Percentiles rank a stretch among this genome's conserved stretches.
Conservation (phyloP, 2,329 filamentous ascomycete species). For the Pseudopithomyces maydicus region DNA sequence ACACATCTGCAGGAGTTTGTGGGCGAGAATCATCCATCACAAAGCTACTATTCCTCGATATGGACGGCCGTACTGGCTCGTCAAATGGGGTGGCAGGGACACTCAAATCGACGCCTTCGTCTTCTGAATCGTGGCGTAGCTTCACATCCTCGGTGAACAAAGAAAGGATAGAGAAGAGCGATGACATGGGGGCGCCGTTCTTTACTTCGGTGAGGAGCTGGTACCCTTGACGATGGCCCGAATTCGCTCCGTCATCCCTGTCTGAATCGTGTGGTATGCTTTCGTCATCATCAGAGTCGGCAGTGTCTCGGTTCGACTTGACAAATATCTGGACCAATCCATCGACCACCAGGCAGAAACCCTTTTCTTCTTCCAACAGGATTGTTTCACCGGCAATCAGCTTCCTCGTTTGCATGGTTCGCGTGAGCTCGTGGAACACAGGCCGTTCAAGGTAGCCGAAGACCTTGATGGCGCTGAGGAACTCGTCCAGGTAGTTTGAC, state of each 20-base stretch:
- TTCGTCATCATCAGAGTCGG: constrained; percentile 50
- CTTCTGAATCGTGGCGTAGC: constrained; percentile 72
- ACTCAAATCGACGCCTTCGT: constrained; percentile 42
- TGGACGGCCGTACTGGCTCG: constrained; percentile 21
- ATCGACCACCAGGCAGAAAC: constrained; percentile 96
- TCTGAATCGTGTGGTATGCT: constrained; percentile 50
- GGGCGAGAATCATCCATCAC: constrained; percentile 37
- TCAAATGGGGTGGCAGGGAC: constrained; percentile 32
- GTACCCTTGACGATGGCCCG: constrained; percentile 77
- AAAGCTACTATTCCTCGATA: constrained; percentile 37
- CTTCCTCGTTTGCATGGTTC: constrained; percentile 97
- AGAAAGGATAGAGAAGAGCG: constrained; percentile 94
- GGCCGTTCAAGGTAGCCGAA: constrained; percentile 96
- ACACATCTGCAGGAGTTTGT: constrained; percentile 31
- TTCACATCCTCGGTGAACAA: constrained; percentile 95
- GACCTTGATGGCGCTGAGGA: constrained; percentile 97
- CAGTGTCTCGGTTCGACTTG: constrained; percentile 70
- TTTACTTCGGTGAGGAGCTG: constrained; percentile 96
- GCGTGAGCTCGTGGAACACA: constrained; percentile 95
- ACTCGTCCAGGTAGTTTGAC: constrained; percentile 97
- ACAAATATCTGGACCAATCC: constrained; percentile 97
- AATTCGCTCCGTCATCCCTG: constrained; percentile 67
- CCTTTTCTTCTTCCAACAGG: constrained; percentile 94
- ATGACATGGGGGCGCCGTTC: constrained; percentile 98
- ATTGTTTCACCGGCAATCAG: constrained; percentile 95